Conservation (phyloP, 345 rosid species). For the Limnanthes douglasii region DNA sequence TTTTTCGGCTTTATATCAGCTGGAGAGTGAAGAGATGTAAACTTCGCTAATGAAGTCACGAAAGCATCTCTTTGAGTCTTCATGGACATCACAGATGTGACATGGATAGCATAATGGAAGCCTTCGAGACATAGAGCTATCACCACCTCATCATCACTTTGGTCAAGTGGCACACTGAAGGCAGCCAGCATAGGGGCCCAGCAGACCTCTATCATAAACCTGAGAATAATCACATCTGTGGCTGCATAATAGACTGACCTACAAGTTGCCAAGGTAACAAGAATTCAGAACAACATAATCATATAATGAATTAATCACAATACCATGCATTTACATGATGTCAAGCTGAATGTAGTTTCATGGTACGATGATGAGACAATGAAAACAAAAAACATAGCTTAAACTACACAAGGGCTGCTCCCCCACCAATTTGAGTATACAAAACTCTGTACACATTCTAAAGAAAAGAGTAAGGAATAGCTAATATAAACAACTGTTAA, state of each 20-base stretch:
- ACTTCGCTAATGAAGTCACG: conserved; percentile 80
- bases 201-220: conserved; percentile 92
- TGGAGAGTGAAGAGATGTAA: conserved; percentile 79
- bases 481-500: too few species aligned
- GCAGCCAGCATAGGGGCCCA: conserved; percentile 98
- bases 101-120: conserved; percentile 68
- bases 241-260: conserved; percentile 68
- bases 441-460: too few species aligned
- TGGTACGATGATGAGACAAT: too few species aligned
- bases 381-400: too few species aligned
- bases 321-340: too few species aligned
- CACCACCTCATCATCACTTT: conserved; percentile 69
- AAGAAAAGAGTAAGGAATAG: too few species aligned
- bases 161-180: conserved; percentile 78
- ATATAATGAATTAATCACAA: neutral
- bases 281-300: neutral
- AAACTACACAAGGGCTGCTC: too few species aligned
- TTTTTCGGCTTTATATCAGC: conserved; percentile 84
- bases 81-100: conserved; percentile 81
- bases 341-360: too few species aligned
- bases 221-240: conserved; percentile 55
- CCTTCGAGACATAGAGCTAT: conserved; percentile 67
- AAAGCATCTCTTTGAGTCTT: conserved; percentile 94
- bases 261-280: conserved; percentile 9
- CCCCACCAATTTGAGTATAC: too few species aligned